These are phyloP conservation scores for Calendula officinalis DNA, from an alignment of 129 eudicot species.

Conservation along the genomic window DNA sequence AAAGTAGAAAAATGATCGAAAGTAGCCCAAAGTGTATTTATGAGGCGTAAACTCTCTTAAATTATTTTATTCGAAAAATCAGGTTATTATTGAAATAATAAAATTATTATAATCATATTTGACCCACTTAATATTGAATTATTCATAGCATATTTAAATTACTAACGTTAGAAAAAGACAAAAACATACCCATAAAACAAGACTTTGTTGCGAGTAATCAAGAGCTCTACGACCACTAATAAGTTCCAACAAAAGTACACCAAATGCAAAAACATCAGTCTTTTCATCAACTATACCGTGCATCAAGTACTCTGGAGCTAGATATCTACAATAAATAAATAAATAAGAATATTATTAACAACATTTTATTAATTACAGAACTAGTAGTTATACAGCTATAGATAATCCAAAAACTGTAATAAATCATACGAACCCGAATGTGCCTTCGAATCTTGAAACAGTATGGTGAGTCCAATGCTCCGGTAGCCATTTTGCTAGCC, in stretches of 20 bases:
- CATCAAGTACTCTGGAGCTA: constrained; percentile 96
- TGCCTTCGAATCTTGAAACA: constrained; percentile 80
- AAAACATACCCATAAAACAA: constrained; percentile 85
- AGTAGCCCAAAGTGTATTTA: too few species aligned
- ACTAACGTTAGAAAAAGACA: background rate
- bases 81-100: background rate
- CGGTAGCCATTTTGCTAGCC: constrained; percentile 96
- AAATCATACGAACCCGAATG: constrained; percentile 65
- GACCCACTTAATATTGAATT: too few species aligned
- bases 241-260: constrained; percentile 85
- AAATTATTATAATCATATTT: too few species aligned
- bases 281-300: constrained; percentile 93
- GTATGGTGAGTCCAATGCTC: constrained; percentile 89
- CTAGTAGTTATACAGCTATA: constrained; percentile 4
- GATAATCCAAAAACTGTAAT: background rate
- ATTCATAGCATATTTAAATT: background rate
- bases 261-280: constrained; percentile 86
- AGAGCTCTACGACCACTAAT: constrained; percentile 88
- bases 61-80: background rate
- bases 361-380: background rate
- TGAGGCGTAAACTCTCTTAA: background rate
- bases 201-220: constrained; percentile 92
- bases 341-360: background rate
- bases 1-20: too few species aligned
- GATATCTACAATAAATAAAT: constrained; percentile 48